Evolutionary conservation across 1,284 basidiomycete genomes (phyloP), one percentile per base, ranked within the genome.

Genomic region (Singerocomus inundabilis): DNA sequence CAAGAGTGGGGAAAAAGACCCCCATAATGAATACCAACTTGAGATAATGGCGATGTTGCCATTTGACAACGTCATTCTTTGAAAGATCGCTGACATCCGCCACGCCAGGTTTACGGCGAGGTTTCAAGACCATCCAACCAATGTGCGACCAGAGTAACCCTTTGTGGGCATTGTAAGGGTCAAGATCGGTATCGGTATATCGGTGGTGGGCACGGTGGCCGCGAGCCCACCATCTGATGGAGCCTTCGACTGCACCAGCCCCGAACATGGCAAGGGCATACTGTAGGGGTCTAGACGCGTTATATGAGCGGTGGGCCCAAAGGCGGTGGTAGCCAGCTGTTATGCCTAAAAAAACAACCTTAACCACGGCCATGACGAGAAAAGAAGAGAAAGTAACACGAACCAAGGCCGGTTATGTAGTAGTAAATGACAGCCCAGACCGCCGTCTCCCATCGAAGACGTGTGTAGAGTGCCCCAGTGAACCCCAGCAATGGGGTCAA

Each of bases 211-310:
- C 91, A 55, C 93, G 87, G 75, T 96, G 93, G 52, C 91, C 91
- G 41, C 93, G 81, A n/a, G 84, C 84, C 93, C 93, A 96, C 93
- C 93, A 96, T 67, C 87, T 86, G 72, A 95, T 93, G 16, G 91
- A 92, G 24, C 93, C 93, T 64, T 96, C 82, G 30, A 93, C 88
- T 11, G 93, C 90, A 48, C 92, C 93, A 2, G 90, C 85, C 48
- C 93, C 93, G 11, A 84, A 79, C 18, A 87, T 58, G 9, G 90
- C 88, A 45, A 95, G 81, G 59, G 81, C 72, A 68, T 90, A 93
- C 66, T 95, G 84, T 5, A 95, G 73, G 9, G 88, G 84, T 49
- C 73, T 75, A 1, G 85, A 83, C n/a, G 93, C 93, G 64, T 94
- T 96, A 71, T 94, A 96, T 0, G 89, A 77, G 46, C 93, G 83